phyloP scores from a whole-genome alignment of 2,329 filamentous ascomycete genomes.

The Salinomyces thailandicus region DNA sequence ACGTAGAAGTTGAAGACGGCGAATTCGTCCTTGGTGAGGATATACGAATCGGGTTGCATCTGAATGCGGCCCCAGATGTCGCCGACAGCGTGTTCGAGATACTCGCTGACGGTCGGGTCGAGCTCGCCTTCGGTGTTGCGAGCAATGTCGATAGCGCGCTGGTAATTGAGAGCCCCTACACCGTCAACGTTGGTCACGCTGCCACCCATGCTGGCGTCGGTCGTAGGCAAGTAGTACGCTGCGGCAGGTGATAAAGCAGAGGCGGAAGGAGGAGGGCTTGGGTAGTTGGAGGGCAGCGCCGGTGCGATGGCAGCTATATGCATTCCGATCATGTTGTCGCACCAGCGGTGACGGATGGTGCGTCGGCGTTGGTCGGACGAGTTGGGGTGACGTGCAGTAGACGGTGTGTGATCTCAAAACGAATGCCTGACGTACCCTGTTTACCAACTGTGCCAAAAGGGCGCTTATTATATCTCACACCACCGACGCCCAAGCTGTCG shows the following conservation, averaged over 20 bases:
- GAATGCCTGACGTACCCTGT: too few species aligned
- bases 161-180: constrained; percentile 40
- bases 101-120: constrained; percentile 51
- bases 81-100: constrained; percentile 54
- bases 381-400: constrained; percentile 4
- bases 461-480: too few species aligned
- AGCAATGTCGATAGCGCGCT: constrained; percentile 63
- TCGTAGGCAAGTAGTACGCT: constrained; percentile 2
- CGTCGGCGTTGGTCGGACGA: background rate
- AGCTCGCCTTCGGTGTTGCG: constrained; percentile 60
- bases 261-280: constrained; percentile 18
- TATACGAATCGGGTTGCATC: constrained; percentile 54
- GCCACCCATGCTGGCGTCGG: constrained; percentile 30
- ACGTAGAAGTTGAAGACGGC: constrained; percentile 80
- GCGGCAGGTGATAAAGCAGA: constrained; percentile 9
- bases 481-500: too few species aligned
- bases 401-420: too few species aligned
- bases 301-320: constrained; percentile 3
- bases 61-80: constrained; percentile 60
- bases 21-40: constrained; percentile 69
- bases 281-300: constrained; percentile 15
- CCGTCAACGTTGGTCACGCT: constrained; percentile 26
- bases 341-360: background rate
- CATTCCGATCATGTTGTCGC: constrained; percentile 1
- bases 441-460: too few species aligned